These are phyloP conservation scores for Tricladium varicosporioides DNA, from an alignment of 2,329 filamentous ascomycete genomes.

Conservation along the genomic window DNA sequence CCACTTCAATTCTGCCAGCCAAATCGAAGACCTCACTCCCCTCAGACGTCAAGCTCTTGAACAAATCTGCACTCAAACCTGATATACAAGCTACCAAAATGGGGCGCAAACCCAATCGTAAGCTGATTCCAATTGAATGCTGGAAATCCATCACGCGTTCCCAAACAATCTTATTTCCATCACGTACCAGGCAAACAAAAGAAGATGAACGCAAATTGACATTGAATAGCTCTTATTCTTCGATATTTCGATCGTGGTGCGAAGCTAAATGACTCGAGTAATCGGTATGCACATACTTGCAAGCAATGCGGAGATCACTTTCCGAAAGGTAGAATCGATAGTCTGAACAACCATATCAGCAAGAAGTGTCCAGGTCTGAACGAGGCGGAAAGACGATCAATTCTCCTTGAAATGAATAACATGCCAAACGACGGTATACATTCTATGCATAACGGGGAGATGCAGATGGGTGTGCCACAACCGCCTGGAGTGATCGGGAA, in stretches of 20 bases:
- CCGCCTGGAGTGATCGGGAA: constrained; percentile 37
- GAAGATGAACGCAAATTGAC: constrained; percentile 11
- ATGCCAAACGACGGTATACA: constrained; percentile 48
- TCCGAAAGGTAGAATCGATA: constrained; percentile 84
- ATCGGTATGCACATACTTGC: constrained; percentile 89
- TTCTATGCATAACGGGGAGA: constrained; percentile 36
- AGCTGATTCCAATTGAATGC: constrained; percentile 9
- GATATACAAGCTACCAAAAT: constrained; percentile 9
- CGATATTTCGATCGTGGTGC: constrained; percentile 85
- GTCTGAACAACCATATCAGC: constrained; percentile 74
- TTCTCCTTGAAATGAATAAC: constrained; percentile 70
- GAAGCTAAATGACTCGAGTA: constrained; percentile 86
- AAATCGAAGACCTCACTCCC: background rate
- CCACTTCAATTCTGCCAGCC: background rate
- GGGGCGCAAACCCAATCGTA: constrained; percentile 30
- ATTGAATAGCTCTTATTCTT: constrained; percentile 58
- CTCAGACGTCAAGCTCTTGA: no score
- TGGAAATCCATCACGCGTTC: background rate
- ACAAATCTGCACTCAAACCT: background rate
- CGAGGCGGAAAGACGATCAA: constrained; percentile 71
- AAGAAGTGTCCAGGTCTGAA: constrained; percentile 83
- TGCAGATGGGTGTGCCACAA: constrained; percentile 36
- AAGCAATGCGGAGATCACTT: constrained; percentile 86
- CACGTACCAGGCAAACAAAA: background rate
- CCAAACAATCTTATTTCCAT: background rate